Percentiles rank a stretch among this genome's conserved stretches.
Evolutionary conservation across 306 rosid genomes (phyloP).

Genomic region (Castanea mollissima): DNA sequence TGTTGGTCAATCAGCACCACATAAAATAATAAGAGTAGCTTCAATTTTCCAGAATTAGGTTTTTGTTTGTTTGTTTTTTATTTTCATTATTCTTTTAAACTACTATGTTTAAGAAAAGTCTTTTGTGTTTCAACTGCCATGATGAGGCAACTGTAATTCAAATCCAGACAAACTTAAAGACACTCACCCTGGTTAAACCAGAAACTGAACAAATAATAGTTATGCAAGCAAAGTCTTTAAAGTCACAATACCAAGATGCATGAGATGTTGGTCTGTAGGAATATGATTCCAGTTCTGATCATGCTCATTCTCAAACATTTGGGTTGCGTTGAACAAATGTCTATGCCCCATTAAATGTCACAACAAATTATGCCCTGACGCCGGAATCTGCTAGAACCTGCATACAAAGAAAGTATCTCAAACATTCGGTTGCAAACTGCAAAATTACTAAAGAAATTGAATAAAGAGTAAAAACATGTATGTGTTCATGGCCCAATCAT

Average conservation of each 20-base stretch:
- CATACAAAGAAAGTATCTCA: conserved; percentile 21
- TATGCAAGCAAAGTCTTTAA: conserved; percentile 13
- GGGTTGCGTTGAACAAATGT: conserved; percentile 59
- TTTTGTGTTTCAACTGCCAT: neutral
- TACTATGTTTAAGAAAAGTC: neutral
- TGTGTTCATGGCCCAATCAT: neutral
- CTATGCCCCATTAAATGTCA: conserved; percentile 70
- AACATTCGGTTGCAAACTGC: conserved; percentile 17
- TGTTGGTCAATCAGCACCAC: neutral
- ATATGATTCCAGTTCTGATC: conserved; percentile 78
- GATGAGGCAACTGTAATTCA: neutral
- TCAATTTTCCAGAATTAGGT: neutral
- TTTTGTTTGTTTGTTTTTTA: neutral
- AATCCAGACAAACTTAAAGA: neutral
- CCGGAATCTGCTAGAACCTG: conserved; percentile 36
- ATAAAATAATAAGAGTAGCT: neutral
- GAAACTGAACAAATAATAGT: neutral
- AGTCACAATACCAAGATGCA: conserved; percentile 58
- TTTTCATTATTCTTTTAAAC: no score
- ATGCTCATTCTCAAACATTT: conserved; percentile 60
- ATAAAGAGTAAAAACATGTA: conserved; percentile 1
- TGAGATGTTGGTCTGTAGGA: conserved; percentile 60
- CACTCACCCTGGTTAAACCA: neutral
- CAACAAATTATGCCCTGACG: conserved; percentile 18
- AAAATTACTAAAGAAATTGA: conserved; percentile 5